Evolutionary conservation across 257 asterid genomes (phyloP).

Genomic region (Capsicum baccatum): DNA sequence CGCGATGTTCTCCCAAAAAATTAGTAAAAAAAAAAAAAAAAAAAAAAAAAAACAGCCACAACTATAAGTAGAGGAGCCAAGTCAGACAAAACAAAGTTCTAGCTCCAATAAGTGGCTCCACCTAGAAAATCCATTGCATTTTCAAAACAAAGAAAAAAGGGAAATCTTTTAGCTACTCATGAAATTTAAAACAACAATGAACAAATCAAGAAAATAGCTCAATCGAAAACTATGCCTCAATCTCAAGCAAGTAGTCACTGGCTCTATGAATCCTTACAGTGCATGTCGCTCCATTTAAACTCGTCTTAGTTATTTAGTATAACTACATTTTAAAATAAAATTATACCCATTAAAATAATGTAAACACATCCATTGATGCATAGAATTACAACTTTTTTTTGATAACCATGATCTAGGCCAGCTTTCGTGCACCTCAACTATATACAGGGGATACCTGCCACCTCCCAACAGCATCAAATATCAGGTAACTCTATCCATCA

Average conservation of each 20-base stretch:
- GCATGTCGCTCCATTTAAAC: not conserved
- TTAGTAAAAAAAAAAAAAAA: not conserved
- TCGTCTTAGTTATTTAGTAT: not conserved
- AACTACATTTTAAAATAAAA: not conserved
- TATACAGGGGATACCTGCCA: too few relatives aligned
- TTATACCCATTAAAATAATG: not conserved
- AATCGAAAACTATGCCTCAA: not conserved
- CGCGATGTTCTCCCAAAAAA: not conserved
- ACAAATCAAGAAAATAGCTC: not conserved
- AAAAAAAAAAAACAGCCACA: not conserved
- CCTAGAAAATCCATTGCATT: slow-evolving; percentile 70
- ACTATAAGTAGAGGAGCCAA: not conserved
- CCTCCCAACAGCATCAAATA: too few relatives aligned
- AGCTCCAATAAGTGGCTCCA: slow-evolving; percentile 78
- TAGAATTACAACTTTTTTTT: slow-evolving; percentile 27
- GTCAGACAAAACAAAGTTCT: slow-evolving; percentile 20
- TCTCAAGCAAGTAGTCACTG: not conserved
- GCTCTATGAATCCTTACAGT: not conserved
- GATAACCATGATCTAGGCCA: too few relatives aligned
- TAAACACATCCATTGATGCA: not conserved
- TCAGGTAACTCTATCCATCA: too few relatives aligned
- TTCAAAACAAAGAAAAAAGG: not conserved
- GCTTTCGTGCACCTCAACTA: too few relatives aligned
- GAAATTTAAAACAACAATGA: not conserved
- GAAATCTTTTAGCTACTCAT: not conserved